Evolutionary conservation across 345 rosid genomes (phyloP), one percentile per base, ranked within the genome.

Genomic region (Euclidium syriacum): DNA sequence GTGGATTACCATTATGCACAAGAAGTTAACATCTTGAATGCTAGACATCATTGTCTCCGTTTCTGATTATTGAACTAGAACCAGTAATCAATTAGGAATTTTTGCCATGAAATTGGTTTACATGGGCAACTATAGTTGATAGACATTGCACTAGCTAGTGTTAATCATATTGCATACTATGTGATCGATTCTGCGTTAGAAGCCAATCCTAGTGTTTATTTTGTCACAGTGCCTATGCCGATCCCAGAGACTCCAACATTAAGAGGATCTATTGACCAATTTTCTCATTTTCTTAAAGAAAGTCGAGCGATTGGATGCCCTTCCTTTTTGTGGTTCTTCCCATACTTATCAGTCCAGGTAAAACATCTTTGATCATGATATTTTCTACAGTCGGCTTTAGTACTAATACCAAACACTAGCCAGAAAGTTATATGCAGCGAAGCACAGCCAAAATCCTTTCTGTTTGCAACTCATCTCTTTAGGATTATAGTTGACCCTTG

Each of bases 241-340:
- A 73, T 87, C 33, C 94, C 90, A 42, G 86, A 89, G 60, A 86
- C 79, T 55, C 80, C 80, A 59, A 85, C 96, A 50, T 86, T 88
- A 60, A 84, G 69, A 85, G 79, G 84, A 34, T 87, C 74, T 42
- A 48, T 64, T 24, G 68, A 87, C 41, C 96, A 92, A 19, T 19
- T 85, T 64, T 72, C 78, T 52, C 77, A 54, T 54, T 85, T 92
- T 44, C 71, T 43, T 50, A 69, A 64, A 73, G 80, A 87, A 71
- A 81, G 86, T 62, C 64, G 66, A 47, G 94, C 82, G 3, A 57
- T 76, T 59, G 91, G 94, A 11, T 87, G 98, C 71, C 98, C 98
- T 2, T 87, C 97, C 1, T 79, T 64, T 48, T 70, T 83, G 51
- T 92, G 97, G 97, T 70, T 80, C 56, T 38, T 81, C 63, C 86